phyloP scores from a whole-genome alignment of 805 yeast species.

The Hermanozyma aechmeae region DNA sequence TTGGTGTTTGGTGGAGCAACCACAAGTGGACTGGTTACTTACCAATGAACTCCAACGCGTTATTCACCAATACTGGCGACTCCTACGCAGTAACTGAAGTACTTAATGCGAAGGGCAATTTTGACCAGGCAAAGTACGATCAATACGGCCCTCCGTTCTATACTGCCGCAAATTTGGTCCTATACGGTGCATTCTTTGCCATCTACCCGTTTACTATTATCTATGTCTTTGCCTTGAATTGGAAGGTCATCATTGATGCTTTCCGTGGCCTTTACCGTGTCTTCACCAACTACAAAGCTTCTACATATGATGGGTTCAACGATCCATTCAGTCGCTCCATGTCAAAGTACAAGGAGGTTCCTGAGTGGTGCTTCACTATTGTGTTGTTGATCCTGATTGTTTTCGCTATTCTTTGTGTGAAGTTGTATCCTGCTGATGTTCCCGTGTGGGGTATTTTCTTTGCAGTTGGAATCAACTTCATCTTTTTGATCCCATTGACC shows the following conservation, averaged over 20 bases:
- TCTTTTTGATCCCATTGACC: background rate
- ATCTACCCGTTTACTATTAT: constrained; percentile 16
- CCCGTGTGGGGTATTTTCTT: background rate
- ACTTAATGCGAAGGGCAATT: constrained; percentile 7
- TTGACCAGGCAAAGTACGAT: constrained; percentile 11
- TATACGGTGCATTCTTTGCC: constrained; percentile 17
- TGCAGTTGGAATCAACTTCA: background rate
- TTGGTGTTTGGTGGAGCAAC: constrained; percentile 20
- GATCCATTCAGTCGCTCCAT: background rate
- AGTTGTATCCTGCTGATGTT: background rate
- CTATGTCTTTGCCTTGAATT: constrained; percentile 10
- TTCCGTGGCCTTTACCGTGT: no score
- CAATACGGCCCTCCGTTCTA: constrained; percentile 19
- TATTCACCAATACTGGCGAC: constrained; percentile 18
- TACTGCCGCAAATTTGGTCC: constrained; percentile 18
- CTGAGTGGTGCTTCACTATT: background rate
- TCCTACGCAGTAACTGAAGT: constrained; percentile 11
- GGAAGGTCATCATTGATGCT: constrained; percentile 7
- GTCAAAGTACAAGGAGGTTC: background rate
- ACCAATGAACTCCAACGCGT: constrained; percentile 15
- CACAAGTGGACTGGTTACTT: constrained; percentile 19
- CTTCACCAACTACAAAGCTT: no score
- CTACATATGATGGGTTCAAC: background rate
- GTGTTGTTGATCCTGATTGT: background rate
- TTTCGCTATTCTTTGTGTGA: background rate